These are phyloP conservation scores for Benincasa hispida DNA, from an alignment of 306 rosid species.

Conservation along the genomic window DNA sequence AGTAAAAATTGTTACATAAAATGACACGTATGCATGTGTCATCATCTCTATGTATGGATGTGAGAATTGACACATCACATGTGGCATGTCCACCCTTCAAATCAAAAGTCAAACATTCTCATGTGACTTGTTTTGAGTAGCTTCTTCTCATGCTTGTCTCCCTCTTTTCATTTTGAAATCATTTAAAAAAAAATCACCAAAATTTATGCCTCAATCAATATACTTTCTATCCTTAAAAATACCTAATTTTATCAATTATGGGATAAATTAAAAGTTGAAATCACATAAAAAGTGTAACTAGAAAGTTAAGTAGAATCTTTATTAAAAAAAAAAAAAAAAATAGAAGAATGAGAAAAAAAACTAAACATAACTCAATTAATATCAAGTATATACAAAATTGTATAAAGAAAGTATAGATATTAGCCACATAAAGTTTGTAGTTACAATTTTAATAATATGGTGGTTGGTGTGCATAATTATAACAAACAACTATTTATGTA, in stretches of 20 bases:
- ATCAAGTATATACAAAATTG: no score
- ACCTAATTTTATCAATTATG: no score
- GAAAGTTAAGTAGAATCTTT: no score
- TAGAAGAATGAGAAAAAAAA: no score
- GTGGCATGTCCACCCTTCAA: not conserved
- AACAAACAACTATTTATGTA: no score
- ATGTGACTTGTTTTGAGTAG: not conserved
- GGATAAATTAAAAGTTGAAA: no score
- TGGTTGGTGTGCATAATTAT: not conserved
- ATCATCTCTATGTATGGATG: not conserved
- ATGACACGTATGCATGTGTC: constrained; percentile 2
- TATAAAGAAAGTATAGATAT: not conserved
- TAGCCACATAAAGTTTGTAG: not conserved
- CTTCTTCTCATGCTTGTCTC: constrained; percentile 5
- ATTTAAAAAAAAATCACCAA: not conserved
- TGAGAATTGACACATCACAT: not conserved
- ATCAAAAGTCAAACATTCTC: not conserved
- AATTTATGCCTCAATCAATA: not conserved
- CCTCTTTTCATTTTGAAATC: not conserved
- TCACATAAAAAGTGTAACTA: no score
- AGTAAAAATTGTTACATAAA: not conserved
- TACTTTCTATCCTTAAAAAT: not conserved
- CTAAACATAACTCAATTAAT: no score
- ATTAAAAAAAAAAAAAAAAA: no score
- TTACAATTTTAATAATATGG: not conserved